Conservation (phyloP, 768 basidiomycete species). For the Dictyophora rubrovolvata region DNA sequence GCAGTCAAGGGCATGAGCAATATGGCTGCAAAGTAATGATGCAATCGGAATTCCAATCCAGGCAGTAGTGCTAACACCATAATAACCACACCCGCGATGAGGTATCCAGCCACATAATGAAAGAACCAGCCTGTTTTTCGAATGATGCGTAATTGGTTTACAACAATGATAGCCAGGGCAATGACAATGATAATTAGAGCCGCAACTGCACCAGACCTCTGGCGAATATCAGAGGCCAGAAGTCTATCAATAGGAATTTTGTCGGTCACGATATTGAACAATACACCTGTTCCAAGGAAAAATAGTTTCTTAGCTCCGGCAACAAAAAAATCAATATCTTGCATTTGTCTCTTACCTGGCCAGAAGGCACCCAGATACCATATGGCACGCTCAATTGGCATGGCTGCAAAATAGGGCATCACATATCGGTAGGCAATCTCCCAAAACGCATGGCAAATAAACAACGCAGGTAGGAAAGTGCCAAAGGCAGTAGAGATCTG, state of each 20-base stretch:
- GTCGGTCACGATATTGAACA: conserved; percentile 62
- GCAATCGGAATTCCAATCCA: conserved; percentile 57
- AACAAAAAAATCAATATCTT: too few relatives aligned
- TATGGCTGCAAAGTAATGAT: conserved; percentile 77
- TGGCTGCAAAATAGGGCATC: conserved; percentile 54
- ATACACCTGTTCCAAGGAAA: conserved; percentile 32
- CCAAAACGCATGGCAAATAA: conserved; percentile 75
- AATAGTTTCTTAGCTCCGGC: neutral
- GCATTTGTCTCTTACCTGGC: conserved; percentile 24
- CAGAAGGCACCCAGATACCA: conserved; percentile 73
- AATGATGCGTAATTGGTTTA: conserved; percentile 76
- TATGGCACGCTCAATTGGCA: conserved; percentile 62
- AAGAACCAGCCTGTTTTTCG: conserved; percentile 79
- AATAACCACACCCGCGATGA: conserved; percentile 51
- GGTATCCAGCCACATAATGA: conserved; percentile 67
- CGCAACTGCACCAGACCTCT: conserved; percentile 55
- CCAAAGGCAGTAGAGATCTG: conserved; percentile 62
- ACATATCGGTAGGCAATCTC: conserved; percentile 64
- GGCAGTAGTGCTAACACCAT: conserved; percentile 62
- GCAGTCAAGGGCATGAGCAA: conserved; percentile 66
- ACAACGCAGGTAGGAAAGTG: conserved; percentile 68
- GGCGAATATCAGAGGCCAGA: conserved; percentile 54
- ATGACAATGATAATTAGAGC: conserved; percentile 61
- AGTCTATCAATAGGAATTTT: conserved; percentile 70
- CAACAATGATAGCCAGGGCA: conserved; percentile 44